Base-by-base conservation (phyloP, 345 rosid genomes). In the Syzygium aqueum region DNA sequence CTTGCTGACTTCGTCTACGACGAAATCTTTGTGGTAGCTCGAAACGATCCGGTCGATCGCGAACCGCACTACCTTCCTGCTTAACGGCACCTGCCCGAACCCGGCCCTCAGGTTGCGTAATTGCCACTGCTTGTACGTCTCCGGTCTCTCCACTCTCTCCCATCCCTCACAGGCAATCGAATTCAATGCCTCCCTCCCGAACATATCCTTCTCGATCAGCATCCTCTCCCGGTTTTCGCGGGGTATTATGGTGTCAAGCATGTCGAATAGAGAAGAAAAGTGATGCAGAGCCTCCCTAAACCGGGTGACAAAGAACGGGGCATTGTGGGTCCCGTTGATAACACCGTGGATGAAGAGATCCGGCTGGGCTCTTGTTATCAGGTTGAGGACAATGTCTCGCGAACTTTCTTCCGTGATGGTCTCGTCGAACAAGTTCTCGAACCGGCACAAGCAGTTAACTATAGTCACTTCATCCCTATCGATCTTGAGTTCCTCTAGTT, bases 291-390 rank as follows among this genome's bases (percentile, higher is more conserved):
- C 88, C 85, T 83, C 88, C 80, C 85, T 51, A 85, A 87, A 87
- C 84, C 89, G 59, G 8, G 89, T 87, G 51, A 87, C 40, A 46
- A 87, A 87, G 89, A 87, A 87, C 3, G 89, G 89, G 11, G 89
- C 89, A 27, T 87, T 87, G 83, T 84, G 73, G 17, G 86, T 33
- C 5, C 77, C 86, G 28, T 87, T 87, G 0, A 84, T 43, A 25
- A 84, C 25, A 6, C 65, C 86, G 33, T 84, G 83, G 27, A 87
- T 33, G 73, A 87, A 87, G 30, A 87, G 33, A 17, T 84, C 86
- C 77, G 91, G 88, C 63, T 84, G 23, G 85, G 59, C 59, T 5
- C 46, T 84, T 53, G 25, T 53, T 53, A 84, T 84, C 85, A 84
- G 63, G 46, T 84, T 84, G 27, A 84, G 85, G 46, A 84, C 85